A percentile compares a stretch with the other conserved stretches of the same genome.
Evolutionary conservation across 2,329 filamentous ascomycete genomes (phyloP).

Genomic region (Sclerotinia glacialis): DNA sequence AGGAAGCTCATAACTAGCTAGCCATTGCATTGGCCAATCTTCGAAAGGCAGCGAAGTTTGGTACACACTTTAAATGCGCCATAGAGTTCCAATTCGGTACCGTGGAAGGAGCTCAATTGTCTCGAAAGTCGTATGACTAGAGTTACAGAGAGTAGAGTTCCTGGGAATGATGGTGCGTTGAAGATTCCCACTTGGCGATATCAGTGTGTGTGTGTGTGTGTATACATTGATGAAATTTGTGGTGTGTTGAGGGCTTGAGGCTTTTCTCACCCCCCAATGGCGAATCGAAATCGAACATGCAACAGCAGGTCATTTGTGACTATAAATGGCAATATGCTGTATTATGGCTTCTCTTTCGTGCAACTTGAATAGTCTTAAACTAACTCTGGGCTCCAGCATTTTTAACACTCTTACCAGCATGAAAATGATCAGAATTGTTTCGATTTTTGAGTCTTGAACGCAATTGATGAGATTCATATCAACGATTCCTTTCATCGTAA

Average conservation of each 20-base stretch:
- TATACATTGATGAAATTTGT: constrained; percentile 1
- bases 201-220: neutral
- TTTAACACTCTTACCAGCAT: constrained; percentile 7
- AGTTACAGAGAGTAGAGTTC: constrained; percentile 13
- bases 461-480: neutral
- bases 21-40: constrained; percentile 2
- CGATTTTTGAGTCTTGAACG: neutral
- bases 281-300: constrained; percentile 19
- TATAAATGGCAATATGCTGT: constrained; percentile 15
- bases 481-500: neutral
- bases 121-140: constrained; percentile 4
- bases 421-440: neutral
- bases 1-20: neutral
- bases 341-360: constrained; percentile 15
- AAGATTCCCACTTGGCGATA: constrained; percentile 13
- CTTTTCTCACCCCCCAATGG: constrained; percentile 9
- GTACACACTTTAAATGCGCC: neutral
- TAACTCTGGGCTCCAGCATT: constrained; percentile 20
- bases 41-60: constrained; percentile 14
- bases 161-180: neutral
- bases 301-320: constrained; percentile 12
- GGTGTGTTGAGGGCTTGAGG: constrained; percentile 5
- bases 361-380: constrained; percentile 16
- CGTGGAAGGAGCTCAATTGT: constrained; percentile 15
- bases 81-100: constrained; percentile 10